A percentile compares a stretch with the other conserved stretches of the same genome.
Conservation (phyloP, 2,329 filamentous ascomycete species). For the Nothophaeocryptopus gaeumannii region DNA sequence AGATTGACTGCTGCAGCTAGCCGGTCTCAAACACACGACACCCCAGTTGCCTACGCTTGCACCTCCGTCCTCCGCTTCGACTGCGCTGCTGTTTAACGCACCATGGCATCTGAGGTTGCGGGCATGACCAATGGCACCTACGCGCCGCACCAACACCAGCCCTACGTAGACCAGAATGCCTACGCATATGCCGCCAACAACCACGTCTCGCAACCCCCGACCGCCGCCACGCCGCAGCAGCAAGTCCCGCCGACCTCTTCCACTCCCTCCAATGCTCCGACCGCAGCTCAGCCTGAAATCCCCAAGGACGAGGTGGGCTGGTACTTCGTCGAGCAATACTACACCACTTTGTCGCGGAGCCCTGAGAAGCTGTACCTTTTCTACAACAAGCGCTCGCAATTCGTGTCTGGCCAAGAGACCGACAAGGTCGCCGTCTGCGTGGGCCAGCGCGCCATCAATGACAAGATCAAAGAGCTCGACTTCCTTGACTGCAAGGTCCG, state of each 20-base stretch:
- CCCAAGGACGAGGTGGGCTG: slow-evolving; percentile 94
- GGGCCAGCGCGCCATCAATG: slow-evolving; percentile 85
- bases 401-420: slow-evolving; percentile 87
- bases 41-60: too few relatives aligned
- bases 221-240: slow-evolving; percentile 12
- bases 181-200: slow-evolving; percentile 33
- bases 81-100: not conserved
- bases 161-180: slow-evolving; percentile 39
- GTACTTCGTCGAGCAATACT: slow-evolving; percentile 99
- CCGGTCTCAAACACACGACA: too few relatives aligned
- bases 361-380: slow-evolving; percentile 95
- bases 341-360: slow-evolving; percentile 91
- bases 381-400: slow-evolving; percentile 94
- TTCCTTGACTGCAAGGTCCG: slow-evolving; percentile 98
- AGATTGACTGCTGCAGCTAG: too few relatives aligned
- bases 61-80: too few relatives aligned
- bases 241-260: slow-evolving; percentile 23
- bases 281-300: slow-evolving; percentile 41
- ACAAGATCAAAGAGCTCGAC: slow-evolving; percentile 87
- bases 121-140: slow-evolving; percentile 50
- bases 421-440: slow-evolving; percentile 83
- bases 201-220: slow-evolving; percentile 27
- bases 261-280: slow-evolving; percentile 23
- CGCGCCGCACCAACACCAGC: slow-evolving; percentile 39
- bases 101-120: slow-evolving; percentile 42